Evolutionary conservation across 2,329 filamentous ascomycete genomes (phyloP).

Genomic region (Penicillium janthinellum): DNA sequence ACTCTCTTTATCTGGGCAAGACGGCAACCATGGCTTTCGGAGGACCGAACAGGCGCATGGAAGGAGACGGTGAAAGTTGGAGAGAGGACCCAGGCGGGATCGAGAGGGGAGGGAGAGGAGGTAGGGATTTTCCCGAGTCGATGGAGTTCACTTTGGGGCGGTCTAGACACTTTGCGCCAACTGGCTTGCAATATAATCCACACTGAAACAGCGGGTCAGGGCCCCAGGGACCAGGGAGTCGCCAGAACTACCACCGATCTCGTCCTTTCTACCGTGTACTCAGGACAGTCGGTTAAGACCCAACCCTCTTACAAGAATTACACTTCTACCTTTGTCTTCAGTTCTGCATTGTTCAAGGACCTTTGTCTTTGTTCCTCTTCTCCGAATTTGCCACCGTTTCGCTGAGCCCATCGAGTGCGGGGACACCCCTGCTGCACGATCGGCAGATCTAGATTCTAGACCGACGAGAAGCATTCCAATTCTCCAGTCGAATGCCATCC

Average conservation of each 20-base stretch:
- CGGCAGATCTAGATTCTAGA: slow-evolving; percentile 25
- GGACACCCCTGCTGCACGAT: slow-evolving; percentile 20
- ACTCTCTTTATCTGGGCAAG: slow-evolving; percentile 6
- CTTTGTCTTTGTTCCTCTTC: background rate
- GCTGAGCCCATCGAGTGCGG: background rate
- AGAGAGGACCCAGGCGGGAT: slow-evolving; percentile 8
- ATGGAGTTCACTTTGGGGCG: slow-evolving; percentile 28
- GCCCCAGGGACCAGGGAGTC: background rate
- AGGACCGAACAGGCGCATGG: slow-evolving; percentile 3
- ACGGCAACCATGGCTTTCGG: slow-evolving; percentile 13
- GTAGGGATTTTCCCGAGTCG: slow-evolving; percentile 28
- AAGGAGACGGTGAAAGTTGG: slow-evolving; percentile 5
- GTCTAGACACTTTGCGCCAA: slow-evolving; percentile 31
- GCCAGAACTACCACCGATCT: background rate
- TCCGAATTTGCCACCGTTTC: background rate
- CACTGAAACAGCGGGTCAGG: slow-evolving; percentile 26
- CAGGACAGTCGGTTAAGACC: background rate
- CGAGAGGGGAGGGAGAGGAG: slow-evolving; percentile 10
- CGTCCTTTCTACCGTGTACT: background rate
- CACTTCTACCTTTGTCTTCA: background rate
- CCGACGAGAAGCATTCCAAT: slow-evolving; percentile 6
- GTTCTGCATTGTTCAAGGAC: background rate
- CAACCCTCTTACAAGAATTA: background rate
- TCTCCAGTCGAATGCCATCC: background rate
- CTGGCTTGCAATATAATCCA: too few species aligned